phyloP scores from a whole-genome alignment of 2,329 filamentous ascomycete genomes.

The Botrytis paeoniae region DNA sequence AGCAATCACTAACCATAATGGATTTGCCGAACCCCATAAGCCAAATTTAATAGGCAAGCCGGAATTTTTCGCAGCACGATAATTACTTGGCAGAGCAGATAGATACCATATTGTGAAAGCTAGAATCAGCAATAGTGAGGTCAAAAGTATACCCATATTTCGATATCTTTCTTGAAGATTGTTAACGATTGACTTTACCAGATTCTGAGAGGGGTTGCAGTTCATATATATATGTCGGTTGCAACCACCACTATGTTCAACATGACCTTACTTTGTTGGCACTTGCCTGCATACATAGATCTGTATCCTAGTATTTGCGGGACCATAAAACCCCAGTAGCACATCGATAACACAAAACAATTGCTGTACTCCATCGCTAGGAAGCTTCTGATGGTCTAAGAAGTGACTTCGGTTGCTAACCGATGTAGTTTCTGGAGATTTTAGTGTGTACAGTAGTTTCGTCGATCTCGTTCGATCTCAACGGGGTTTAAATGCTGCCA shows the following conservation, averaged over 20 bases:
- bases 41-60: slow-evolving; percentile 22
- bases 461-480: not conserved
- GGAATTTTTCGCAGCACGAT: slow-evolving; percentile 21
- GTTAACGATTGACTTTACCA: not conserved
- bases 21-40: slow-evolving; percentile 17
- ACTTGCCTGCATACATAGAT: not conserved
- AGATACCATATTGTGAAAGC: not conserved
- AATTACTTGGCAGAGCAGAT: slow-evolving; percentile 15
- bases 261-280: not conserved
- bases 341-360: not conserved
- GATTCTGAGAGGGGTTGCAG: not conserved
- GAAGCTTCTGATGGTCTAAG: not conserved
- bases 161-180: not conserved
- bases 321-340: not conserved
- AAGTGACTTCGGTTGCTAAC: not conserved
- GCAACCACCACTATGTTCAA: not conserved
- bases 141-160: not conserved
- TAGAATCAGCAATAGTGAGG: not conserved
- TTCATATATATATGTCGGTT: slow-evolving; percentile 4
- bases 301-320: not conserved
- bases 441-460: not conserved
- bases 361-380: not conserved
- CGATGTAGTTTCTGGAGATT: not conserved
- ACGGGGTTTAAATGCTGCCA: not conserved
- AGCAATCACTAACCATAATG: slow-evolving; percentile 17